Conservation (phyloP, 345 rosid species). For the Turnera subulata region DNA sequence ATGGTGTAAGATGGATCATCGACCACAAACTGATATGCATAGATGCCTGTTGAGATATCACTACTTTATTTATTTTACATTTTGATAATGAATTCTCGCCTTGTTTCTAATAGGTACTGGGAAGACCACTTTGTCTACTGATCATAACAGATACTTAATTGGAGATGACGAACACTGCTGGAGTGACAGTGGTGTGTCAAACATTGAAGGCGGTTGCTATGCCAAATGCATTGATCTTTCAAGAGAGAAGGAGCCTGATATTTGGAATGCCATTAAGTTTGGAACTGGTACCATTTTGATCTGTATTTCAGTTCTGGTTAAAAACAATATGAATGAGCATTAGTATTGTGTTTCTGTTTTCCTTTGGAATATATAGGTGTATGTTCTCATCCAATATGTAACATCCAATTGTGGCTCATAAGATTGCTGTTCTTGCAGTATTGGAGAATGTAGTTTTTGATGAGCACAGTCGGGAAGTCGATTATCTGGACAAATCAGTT, state of each 20-base stretch:
- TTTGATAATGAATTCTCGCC: background rate
- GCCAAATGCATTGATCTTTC: conserved; percentile 97
- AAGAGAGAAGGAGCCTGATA: conserved; percentile 91
- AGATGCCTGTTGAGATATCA: conserved; percentile 16
- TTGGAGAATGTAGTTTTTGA: conserved; percentile 94
- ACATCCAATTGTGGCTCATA: too few relatives aligned
- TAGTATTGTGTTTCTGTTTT: background rate
- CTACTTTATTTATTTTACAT: background rate
- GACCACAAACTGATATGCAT: conserved; percentile 21
- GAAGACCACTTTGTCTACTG: conserved; percentile 95
- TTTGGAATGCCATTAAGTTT: conserved; percentile 94
- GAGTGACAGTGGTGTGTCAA: conserved; percentile 88
- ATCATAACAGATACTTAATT: conserved; percentile 80
- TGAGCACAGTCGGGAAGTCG: conserved; percentile 87
- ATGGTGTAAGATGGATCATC: conserved; percentile 15
- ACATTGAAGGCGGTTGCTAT: conserved; percentile 98
- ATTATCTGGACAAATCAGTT: conserved; percentile 74
- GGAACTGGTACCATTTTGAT: conserved; percentile 56
- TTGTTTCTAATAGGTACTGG: conserved; percentile 61
- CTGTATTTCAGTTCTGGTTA: background rate
- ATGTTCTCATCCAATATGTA: background rate
- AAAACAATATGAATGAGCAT: background rate
- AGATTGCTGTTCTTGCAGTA: conserved; percentile 38
- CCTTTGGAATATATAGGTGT: background rate
- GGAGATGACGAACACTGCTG: conserved; percentile 98